Base-by-base conservation (phyloP, 1,139 yeast genomes). In the Magnusiomyces fungicola region DNA sequence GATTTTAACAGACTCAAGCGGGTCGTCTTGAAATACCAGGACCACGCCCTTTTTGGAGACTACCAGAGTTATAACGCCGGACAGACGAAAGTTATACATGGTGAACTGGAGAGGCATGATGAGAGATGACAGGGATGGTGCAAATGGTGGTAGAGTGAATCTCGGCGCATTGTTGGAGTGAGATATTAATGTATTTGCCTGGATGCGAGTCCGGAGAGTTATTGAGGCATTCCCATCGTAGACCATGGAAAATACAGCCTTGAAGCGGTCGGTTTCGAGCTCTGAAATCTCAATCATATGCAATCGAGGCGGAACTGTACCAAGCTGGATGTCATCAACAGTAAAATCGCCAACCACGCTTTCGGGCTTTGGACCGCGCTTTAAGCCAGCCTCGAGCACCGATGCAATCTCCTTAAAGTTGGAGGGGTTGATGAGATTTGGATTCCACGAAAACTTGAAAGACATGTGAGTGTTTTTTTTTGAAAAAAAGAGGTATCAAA, bases 211-310 rank as follows among this genome's bases (percentile, higher is more conserved):
- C 51, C 77, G 81, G 45, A 83, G 71, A 1, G 85, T 79, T 46
- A 83, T 73, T 52, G 76, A 77, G 43, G 86, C 83, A 63, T 83
- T 88, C 1, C 92, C 92, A 46, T 74, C 71, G 60, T 83, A 83
- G 55, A 78, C 81, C 56, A 83, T 74, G 57, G 81, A 81, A 69
- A 83, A 83, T 21, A 83, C 81, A 0, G 90, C 90, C 56, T 89
- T 70, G 59, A 83, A 83, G 56, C 82, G 67, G 62, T 83, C 90
- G 38, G 71, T 71, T 22, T 78, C 89, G 44, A 83, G 65, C 59
- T 83, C 90, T 1, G 89, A 89, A 55, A 83, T 81, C 61, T 83
- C 92, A 53, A 83, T 68, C 16, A 83, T 80, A 62, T 83, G 90
- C 56, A 83, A 78, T 50, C 72, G 70, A 2, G 92, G 92, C 0